Percentiles rank a stretch among this genome's conserved stretches.
These are phyloP conservation scores for Yamadazyma nakazawae DNA, from an alignment of 805 yeast species.

Conservation along the genomic window DNA sequence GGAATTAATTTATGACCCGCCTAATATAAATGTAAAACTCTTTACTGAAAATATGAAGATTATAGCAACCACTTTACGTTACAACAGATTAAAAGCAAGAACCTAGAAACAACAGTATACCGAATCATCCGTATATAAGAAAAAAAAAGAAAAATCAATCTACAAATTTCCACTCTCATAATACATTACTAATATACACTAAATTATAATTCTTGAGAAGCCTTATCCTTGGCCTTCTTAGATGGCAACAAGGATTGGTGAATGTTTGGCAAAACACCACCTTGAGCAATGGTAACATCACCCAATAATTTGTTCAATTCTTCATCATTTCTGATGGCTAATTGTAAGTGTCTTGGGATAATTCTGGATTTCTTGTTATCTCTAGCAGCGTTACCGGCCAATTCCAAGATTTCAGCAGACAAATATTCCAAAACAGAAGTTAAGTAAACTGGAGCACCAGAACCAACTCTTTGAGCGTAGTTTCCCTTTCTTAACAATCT, in stretches of 20 bases:
- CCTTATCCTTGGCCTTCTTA: constrained; percentile 62
- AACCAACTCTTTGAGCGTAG: constrained; percentile 98
- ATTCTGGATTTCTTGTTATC: constrained; percentile 99
- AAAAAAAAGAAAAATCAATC: neutral
- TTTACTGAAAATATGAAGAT: too few species aligned
- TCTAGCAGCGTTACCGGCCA: constrained; percentile 99
- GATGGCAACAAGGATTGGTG: constrained; percentile 89
- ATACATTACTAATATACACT: constrained; percentile 18
- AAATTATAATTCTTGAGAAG: constrained; percentile 62
- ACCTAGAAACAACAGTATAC: too few species aligned
- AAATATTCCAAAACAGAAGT: constrained; percentile 96
- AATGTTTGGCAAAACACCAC: constrained; percentile 98
- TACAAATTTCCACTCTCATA: constrained; percentile 6
- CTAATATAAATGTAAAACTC: too few species aligned
- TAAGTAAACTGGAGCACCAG: constrained; percentile 98
- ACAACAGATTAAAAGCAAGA: neutral
- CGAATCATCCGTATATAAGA: too few species aligned
- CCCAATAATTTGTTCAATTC: constrained; percentile 91
- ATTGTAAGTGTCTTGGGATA: constrained; percentile 97
- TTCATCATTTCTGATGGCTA: constrained; percentile 98
- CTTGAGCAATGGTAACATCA: constrained; percentile 96
- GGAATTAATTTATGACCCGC: too few species aligned
- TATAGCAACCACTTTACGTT: too few species aligned
- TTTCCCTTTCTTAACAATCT: constrained; percentile 94
- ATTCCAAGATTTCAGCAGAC: constrained; percentile 96